Evolutionary conservation across 305 asterid species (phyloP), one percentile per base, ranked within the genome.

Genomic region (Fraxinus floribunda): DNA sequence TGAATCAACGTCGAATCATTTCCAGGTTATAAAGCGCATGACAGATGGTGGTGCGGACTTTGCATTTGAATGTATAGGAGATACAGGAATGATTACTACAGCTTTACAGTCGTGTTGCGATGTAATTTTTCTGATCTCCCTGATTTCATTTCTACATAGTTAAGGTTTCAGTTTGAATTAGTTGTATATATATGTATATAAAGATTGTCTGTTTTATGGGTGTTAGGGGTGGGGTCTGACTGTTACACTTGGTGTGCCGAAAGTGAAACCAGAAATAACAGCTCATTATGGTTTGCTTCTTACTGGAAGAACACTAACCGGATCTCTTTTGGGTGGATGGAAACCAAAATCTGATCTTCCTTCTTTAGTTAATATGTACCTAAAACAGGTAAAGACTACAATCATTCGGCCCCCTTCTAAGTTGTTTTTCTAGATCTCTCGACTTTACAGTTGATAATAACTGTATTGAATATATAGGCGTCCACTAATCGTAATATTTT

Each of bases 301-400:
- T 75, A 84, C 83, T 15, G 98, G 99, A 79, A 90, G 95, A 86
- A 94, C 96, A 66, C 87, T 95, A 64, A 94, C 87, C 22, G 99
- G 99, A 77, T 92, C 97, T n/a, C 91, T 95, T 60, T 92, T 90
- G 77, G 99, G 99, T 83, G 99, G 99, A 83, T 95, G 99, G 99
- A 95, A 88, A 83, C 99, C 99, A 1, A 95, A 95, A 89, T 94
- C 98, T n/a, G 97, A 95, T 79, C 87, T 95, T 82, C 99, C 99
- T 80, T 89, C 93, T 11, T 88, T 95, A 20, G 97, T 95, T 70
- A 92, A 93, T 34, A 95, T 91, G 99, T 95, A 95, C 84, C 77
- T 95, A 11, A 90, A 74, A 82, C 89, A 94, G 97, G 98, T 93
- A 83, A 81, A 39, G n/a, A 2, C 41, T 73, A 18, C 3, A 16